Evolutionary conservation across 805 yeast species (phyloP).

Genomic region (Saccharomycodes ludwigii): DNA sequence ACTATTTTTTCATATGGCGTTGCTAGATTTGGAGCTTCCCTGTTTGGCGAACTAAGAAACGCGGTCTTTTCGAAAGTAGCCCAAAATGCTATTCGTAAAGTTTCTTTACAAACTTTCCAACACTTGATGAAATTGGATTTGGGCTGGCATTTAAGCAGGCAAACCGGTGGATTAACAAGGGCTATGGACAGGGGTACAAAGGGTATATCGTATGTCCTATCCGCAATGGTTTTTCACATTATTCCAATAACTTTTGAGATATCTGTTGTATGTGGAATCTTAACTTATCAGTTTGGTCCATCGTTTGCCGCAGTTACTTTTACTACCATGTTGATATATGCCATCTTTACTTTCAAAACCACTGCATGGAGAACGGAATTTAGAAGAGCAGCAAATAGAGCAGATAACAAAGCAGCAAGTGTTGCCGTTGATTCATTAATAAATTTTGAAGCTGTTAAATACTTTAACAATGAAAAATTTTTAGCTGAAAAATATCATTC

Average conservation of each 20-base stretch:
- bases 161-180: slow-evolving; percentile 91
- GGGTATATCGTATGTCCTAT: slow-evolving; percentile 85
- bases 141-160: slow-evolving; percentile 80
- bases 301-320: slow-evolving; percentile 84
- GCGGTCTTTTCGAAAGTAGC: slow-evolving; percentile 95
- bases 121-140: slow-evolving; percentile 78
- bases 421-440: slow-evolving; percentile 89
- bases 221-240: slow-evolving; percentile 97
- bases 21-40: slow-evolving; percentile 86
- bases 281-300: slow-evolving; percentile 85
- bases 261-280: slow-evolving; percentile 81
- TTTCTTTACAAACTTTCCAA: slow-evolving; percentile 75
- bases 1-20: slow-evolving; percentile 79
- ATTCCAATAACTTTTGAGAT: slow-evolving; percentile 89
- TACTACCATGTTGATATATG: slow-evolving; percentile 78
- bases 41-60: slow-evolving; percentile 88
- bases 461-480: slow-evolving; percentile 79
- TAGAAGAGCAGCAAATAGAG: slow-evolving; percentile 78
- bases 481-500: slow-evolving; percentile 71
- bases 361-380: slow-evolving; percentile 95
- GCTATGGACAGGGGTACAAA: slow-evolving; percentile 97
- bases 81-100: slow-evolving; percentile 83
- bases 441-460: slow-evolving; percentile 88
- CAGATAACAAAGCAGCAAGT: slow-evolving; percentile 92
- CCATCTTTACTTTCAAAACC: slow-evolving; percentile 77